These are phyloP conservation scores for Pelomyxa schiedti DNA, from an alignment of 78 protist genomes.

Conservation along the genomic window DNA sequence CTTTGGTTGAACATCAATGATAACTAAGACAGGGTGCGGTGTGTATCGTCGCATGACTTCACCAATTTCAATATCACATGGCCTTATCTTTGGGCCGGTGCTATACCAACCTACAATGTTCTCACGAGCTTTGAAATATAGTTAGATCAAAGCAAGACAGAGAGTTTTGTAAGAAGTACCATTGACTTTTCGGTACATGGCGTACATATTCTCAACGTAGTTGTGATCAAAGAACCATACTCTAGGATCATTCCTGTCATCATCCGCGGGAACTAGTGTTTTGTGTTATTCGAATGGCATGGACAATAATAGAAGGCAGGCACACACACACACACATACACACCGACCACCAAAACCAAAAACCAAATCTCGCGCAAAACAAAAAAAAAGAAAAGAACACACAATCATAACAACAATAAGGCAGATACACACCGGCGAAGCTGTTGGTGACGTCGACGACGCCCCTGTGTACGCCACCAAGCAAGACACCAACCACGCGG, in stretches of 20 bases:
- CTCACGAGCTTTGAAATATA: conserved; percentile 63
- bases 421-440: conserved; percentile 47
- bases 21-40: conserved; percentile 68
- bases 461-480: conserved; percentile 67
- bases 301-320: background rate
- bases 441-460: conserved; percentile 73
- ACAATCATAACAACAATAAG: background rate
- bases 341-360: too few species aligned
- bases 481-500: conserved; percentile 88
- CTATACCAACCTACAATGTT: conserved; percentile 94
- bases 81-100: conserved; percentile 88
- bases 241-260: conserved; percentile 61
- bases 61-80: conserved; percentile 79
- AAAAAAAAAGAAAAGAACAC: background rate
- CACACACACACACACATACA: background rate
- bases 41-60: conserved; percentile 67
- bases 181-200: conserved; percentile 87
- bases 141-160: background rate
- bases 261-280: background rate
- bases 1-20: conserved; percentile 76
- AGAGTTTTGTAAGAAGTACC: conserved; percentile 11
- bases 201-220: conserved; percentile 79
- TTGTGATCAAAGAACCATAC: conserved; percentile 91
- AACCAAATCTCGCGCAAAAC: too few species aligned
- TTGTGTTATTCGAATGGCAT: background rate